Percentiles rank a stretch among this genome's conserved stretches.
phyloP scores from a whole-genome alignment of 2,329 filamentous ascomycete genomes.

The Hypoxylon sp. region DNA sequence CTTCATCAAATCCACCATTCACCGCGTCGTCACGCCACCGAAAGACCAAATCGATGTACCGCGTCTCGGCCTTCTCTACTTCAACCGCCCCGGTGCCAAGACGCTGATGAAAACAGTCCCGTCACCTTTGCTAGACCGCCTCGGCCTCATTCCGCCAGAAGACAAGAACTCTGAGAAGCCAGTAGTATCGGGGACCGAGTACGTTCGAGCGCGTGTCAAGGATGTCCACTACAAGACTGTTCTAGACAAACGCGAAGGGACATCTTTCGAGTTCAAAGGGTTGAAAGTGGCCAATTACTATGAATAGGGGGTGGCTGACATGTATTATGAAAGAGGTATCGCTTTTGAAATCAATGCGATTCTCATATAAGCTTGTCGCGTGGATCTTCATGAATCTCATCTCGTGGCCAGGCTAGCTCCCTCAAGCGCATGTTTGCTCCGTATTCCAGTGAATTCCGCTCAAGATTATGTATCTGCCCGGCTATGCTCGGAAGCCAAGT shows the following conservation, averaged over 20 bases:
- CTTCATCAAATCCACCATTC: constrained; percentile 47
- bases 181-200: constrained; percentile 57
- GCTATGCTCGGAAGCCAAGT: no score
- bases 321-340: not conserved
- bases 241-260: constrained; percentile 57
- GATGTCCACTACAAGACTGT: constrained; percentile 60
- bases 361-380: not conserved
- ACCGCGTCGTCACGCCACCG: constrained; percentile 46
- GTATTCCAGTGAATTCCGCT: no score
- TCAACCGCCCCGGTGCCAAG: constrained; percentile 45
- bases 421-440: no score
- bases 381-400: no score
- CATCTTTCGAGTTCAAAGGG: constrained; percentile 57
- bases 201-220: constrained; percentile 59
- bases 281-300: constrained; percentile 45
- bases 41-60: constrained; percentile 43
- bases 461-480: no score
- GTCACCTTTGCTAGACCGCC: constrained; percentile 52
- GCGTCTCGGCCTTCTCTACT: constrained; percentile 47
- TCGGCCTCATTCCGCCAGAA: constrained; percentile 55
- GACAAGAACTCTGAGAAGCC: constrained; percentile 53
- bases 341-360: not conserved
- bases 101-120: constrained; percentile 51
- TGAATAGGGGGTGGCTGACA: constrained; percentile 12
- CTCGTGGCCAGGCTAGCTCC: no score